Base-by-base conservation (phyloP, 1,284 basidiomycete genomes). In the Mycena citricolor region DNA sequence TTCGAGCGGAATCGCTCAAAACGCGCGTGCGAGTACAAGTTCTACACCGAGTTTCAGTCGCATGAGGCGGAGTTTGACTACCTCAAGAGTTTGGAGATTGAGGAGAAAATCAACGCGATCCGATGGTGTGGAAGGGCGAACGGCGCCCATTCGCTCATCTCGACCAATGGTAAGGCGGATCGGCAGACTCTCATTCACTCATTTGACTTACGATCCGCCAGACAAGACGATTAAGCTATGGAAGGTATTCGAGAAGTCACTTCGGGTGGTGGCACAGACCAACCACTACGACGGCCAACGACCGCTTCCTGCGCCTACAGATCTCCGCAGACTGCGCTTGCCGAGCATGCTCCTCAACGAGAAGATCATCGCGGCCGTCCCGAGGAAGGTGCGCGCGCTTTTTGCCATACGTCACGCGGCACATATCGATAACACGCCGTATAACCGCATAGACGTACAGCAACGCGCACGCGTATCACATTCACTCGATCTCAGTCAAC, bases 91-190 rank as follows among this genome's bases (percentile, higher is more conserved):
- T 77, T 99, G 56, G 97, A 99, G 77, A 99, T 99, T 65, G 97
- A 99, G 71, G 97, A 99, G 76, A 99, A 99, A 85, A 99, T 99
- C 77, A 99, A 99, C 78, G 91, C 97, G 81, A 99, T 99, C 77
- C 90, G 94, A 65, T 99, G 97, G 97, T 98, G 94, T 77, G 93
- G 86, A 72, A 81, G 97, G 52, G 94, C 97, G 71, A 99, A 99
- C 61, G 77, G 87, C 19, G 94, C 97, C 33, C 97, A 99, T 68
- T 97, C 99, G 69, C 70, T 99, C 46, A 69, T 99, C 43, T 97
- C 94, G 44, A 99, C 95, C 28, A 99, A 99, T 63, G 94, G 93
- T 92, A 53, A 56, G 74, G 65, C 35, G 31, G 36, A 35, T 43
- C 14, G 41, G 32, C 31, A 31, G 33, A 20, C 6, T 33, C 20